Conservation (phyloP, 306 rosid species). For the Styphnolobium japonicum region DNA sequence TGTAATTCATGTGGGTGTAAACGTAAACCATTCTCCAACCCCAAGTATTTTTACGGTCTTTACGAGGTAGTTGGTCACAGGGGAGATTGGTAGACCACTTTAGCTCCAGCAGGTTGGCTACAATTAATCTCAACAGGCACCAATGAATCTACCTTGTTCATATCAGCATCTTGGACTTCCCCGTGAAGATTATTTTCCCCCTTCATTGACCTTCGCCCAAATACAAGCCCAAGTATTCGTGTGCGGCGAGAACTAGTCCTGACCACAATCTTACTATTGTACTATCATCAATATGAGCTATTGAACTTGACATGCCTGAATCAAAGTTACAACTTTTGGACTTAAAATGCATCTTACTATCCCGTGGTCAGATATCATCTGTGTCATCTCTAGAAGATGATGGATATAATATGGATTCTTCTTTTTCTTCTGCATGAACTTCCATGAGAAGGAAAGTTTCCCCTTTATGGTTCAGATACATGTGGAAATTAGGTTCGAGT, state of each 20-base stretch:
- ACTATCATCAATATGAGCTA: slow-evolving; percentile 32
- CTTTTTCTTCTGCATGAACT: slow-evolving; percentile 44
- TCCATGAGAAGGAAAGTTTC: slow-evolving; percentile 73
- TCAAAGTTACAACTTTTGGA: slow-evolving; percentile 47
- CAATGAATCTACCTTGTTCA: slow-evolving; percentile 40
- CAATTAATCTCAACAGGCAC: slow-evolving; percentile 89
- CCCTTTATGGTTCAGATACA: slow-evolving; percentile 81
- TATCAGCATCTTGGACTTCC: slow-evolving; percentile 20
- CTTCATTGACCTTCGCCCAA: slow-evolving; percentile 52
- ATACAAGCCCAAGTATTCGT: slow-evolving; percentile 54
- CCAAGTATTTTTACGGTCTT: slow-evolving; percentile 20
- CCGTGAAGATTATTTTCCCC: slow-evolving; percentile 18
- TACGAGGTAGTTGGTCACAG: slow-evolving; percentile 20
- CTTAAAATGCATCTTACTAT: slow-evolving; percentile 33
- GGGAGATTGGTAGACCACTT: slow-evolving; percentile 85
- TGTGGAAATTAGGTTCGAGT: slow-evolving; percentile 58
- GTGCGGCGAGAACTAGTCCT: slow-evolving; percentile 56
- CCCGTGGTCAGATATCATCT: slow-evolving; percentile 35
- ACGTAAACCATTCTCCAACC: slow-evolving; percentile 29
- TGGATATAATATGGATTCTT: slow-evolving; percentile 36
- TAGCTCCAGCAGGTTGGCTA: slow-evolving; percentile 79
- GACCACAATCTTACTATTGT: slow-evolving; percentile 32
- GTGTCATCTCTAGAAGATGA: slow-evolving; percentile 53
- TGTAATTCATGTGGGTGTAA: neutral
- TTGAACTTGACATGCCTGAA: slow-evolving; percentile 11